A percentile compares a stretch with the other conserved stretches of the same genome.
Conservation (phyloP, 1,284 basidiomycete genomes). For the Exsudoporus floridanus region DNA sequence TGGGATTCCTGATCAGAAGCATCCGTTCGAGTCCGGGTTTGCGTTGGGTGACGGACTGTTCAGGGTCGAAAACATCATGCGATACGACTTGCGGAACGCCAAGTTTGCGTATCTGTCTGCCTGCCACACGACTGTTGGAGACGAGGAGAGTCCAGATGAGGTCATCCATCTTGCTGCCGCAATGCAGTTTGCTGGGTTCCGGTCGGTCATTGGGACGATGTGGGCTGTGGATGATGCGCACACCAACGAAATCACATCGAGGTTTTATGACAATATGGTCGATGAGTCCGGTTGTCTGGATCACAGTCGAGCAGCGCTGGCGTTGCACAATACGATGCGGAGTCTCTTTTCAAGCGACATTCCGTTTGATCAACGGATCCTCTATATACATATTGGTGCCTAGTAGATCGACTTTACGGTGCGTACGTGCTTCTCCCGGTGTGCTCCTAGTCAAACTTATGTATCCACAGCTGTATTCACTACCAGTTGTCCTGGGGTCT, state of each 20-base stretch:
- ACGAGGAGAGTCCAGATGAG: constrained; percentile 1
- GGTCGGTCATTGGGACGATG: constrained; percentile 10
- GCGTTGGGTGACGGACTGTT: constrained; percentile 20
- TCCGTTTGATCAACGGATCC: not conserved
- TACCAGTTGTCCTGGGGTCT: too few relatives aligned
- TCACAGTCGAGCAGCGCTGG: constrained; percentile 3
- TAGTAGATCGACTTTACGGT: not conserved
- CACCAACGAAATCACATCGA: not conserved
- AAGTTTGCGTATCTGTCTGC: too few relatives aligned
- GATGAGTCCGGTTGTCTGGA: not conserved
- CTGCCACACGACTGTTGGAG: too few relatives aligned
- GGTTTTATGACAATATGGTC: constrained; percentile 3
- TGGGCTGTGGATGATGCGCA: constrained; percentile 2
- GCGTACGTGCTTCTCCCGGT: not conserved
- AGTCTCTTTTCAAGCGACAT: not conserved
- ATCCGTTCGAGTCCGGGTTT: constrained; percentile 25
- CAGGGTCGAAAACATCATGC: constrained; percentile 8
- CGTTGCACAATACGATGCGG: constrained; percentile 1
- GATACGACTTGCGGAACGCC: too few relatives aligned
- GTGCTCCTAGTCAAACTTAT: not conserved
- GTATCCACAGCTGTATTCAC: too few relatives aligned
- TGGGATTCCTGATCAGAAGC: constrained; percentile 1
- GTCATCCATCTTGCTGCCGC: constrained; percentile 16
- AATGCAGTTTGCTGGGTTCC: constrained; percentile 8
- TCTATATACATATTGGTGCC: not conserved